phyloP scores from a whole-genome alignment of 2,329 filamentous ascomycete species.

The Nectriaceae sp. region DNA sequence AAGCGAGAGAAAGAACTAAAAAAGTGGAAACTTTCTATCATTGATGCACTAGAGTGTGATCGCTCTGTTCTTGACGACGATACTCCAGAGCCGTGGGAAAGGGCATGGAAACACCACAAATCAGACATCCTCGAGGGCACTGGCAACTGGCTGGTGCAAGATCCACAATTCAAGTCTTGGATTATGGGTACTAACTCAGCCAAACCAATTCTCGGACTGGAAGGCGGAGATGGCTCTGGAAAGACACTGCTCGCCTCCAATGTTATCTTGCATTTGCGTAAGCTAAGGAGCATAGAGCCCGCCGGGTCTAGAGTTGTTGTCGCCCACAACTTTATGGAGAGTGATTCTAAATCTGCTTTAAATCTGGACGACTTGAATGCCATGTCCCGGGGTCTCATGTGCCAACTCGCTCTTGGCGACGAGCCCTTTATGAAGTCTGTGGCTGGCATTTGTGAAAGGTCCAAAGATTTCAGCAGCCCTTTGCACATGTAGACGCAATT shows the following conservation, averaged over 20 bases:
- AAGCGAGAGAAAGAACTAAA: conserved; percentile 32
- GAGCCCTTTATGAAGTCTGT: conserved; percentile 36
- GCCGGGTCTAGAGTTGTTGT: conserved; percentile 6
- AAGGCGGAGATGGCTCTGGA: conserved; percentile 31
- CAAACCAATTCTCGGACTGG: conserved; percentile 24
- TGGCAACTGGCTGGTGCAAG: conserved; percentile 18
- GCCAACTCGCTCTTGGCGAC: conserved; percentile 34
- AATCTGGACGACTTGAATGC: not conserved
- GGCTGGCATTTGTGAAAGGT: conserved; percentile 27
- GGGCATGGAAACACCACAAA: conserved; percentile 30
- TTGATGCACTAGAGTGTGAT: conserved; percentile 30
- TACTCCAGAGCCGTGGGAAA: conserved; percentile 31
- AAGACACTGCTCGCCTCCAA: conserved; percentile 37
- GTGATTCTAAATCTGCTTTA: conserved; percentile 2
- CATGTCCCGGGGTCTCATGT: conserved; percentile 18
- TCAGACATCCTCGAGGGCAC: conserved; percentile 31
- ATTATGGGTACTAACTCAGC: not conserved
- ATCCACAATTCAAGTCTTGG: conserved; percentile 7
- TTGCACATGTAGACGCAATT: conserved; percentile 34
- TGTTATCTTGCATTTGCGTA: conserved; percentile 28
- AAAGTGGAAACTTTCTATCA: conserved; percentile 31
- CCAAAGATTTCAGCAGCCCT: conserved; percentile 25
- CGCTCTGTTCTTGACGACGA: conserved; percentile 30
- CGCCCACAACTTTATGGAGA: conserved; percentile 9
- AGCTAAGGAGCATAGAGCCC: conserved; percentile 5